Conservation (phyloP, 1,284 basidiomycete species). For the Chalciporus sp. region DNA sequence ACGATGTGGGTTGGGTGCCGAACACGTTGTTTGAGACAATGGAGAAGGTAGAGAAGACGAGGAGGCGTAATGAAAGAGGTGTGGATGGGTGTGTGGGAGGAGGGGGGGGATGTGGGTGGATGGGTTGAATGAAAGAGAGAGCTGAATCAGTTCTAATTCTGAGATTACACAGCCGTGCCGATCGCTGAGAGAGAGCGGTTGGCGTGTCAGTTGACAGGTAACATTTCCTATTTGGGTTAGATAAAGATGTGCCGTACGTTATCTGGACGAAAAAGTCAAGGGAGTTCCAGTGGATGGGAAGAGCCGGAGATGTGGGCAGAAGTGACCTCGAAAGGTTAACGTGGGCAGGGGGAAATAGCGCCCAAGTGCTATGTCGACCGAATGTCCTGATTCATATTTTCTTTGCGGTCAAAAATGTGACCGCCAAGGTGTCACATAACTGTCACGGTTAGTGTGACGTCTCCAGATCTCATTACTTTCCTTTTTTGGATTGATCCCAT, state of each 20-base stretch:
- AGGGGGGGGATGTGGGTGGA: slow-evolving; percentile 16
- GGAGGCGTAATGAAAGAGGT: slow-evolving; percentile 7
- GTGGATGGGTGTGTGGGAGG: slow-evolving; percentile 1
- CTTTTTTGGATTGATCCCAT: slow-evolving; percentile 25
- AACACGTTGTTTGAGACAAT: slow-evolving; percentile 22
- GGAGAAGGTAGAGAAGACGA: slow-evolving; percentile 6
- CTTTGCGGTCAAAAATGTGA: slow-evolving; percentile 29
- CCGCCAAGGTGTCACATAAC: slow-evolving; percentile 27
- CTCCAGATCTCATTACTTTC: slow-evolving; percentile 14
- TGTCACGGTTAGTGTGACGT: background rate
- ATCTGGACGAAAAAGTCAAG: slow-evolving; percentile 28
- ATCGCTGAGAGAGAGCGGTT: slow-evolving; percentile 30
- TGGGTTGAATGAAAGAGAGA: background rate
- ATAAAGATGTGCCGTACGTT: slow-evolving; percentile 36
- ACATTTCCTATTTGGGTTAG: slow-evolving; percentile 35
- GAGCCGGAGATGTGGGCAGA: slow-evolving; percentile 29
- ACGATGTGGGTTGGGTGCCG: slow-evolving; percentile 8
- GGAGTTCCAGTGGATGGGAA: slow-evolving; percentile 10
- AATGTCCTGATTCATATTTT: slow-evolving; percentile 20
- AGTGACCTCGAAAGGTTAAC: slow-evolving; percentile 38
- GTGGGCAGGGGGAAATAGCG: slow-evolving; percentile 28
- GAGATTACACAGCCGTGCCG: slow-evolving; percentile 35
- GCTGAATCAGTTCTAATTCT: slow-evolving; percentile 33
- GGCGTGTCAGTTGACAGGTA: slow-evolving; percentile 36
- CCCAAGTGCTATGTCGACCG: slow-evolving; percentile 16